These are phyloP conservation scores for Agrostemma githago DNA, from an alignment of 148 eudicot genomes.

Conservation along the genomic window DNA sequence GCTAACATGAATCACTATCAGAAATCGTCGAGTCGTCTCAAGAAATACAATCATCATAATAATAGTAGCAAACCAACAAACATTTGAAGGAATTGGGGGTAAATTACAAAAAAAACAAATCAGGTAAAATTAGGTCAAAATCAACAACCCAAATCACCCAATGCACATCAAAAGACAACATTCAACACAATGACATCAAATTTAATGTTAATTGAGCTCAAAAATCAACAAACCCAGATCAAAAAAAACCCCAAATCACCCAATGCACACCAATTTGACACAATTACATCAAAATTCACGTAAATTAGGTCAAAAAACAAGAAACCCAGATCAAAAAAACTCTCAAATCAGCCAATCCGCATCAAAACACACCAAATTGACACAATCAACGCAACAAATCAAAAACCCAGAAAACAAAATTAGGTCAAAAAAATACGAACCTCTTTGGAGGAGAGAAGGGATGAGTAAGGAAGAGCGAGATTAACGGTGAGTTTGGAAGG, in stretches of 20 bases:
- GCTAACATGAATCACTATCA: too few relatives aligned
- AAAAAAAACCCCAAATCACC: background rate
- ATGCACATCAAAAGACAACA: too few relatives aligned
- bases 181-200: too few relatives aligned
- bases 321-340: conserved; percentile 8
- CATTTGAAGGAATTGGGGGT: background rate
- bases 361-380: background rate
- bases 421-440: background rate
- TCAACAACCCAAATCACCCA: too few relatives aligned
- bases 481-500: conserved; percentile 40
- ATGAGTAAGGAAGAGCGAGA: conserved; percentile 33
- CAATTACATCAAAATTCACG: background rate
- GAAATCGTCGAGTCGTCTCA: too few relatives aligned
- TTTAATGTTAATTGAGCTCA: too few relatives aligned
- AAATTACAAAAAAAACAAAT: background rate
- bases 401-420: background rate
- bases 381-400: background rate
- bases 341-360: background rate
- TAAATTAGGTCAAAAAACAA: background rate
- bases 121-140: background rate
- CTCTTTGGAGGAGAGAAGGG: conserved; percentile 29
- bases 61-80: too few relatives aligned
- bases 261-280: background rate
- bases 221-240: conserved; percentile 21
- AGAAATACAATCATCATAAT: too few relatives aligned